phyloP scores from a whole-genome alignment of 2,329 filamentous ascomycete species.

The Aspergillus sp. region DNA sequence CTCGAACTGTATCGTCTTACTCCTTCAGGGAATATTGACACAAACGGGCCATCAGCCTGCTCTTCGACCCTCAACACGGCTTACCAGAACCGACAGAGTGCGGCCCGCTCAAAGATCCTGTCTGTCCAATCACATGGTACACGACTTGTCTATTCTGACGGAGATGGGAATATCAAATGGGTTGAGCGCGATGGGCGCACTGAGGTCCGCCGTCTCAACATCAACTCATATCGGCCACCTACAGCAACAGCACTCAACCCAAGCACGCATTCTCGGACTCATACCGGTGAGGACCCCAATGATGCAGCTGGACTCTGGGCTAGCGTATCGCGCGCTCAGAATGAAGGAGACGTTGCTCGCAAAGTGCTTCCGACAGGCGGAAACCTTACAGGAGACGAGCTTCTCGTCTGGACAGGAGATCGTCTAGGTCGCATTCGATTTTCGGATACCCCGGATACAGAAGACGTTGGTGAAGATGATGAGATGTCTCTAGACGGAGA shows the following conservation, averaged over 20 bases:
- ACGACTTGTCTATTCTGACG: constrained; percentile 80
- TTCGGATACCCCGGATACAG: constrained; percentile 48
- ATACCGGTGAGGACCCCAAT: constrained; percentile 29
- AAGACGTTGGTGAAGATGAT: constrained; percentile 44
- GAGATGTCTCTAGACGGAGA: constrained; percentile 35
- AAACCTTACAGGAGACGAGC: constrained; percentile 61
- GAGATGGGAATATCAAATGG: constrained; percentile 85
- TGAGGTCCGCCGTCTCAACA: constrained; percentile 60
- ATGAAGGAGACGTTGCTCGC: constrained; percentile 71
- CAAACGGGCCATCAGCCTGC: constrained; percentile 30
- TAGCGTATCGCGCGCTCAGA: constrained; percentile 58
- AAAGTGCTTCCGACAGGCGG: constrained; percentile 71
- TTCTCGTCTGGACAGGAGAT: constrained; percentile 88
- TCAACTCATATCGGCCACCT: constrained; percentile 50
- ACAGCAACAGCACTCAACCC: not conserved
- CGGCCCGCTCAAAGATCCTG: constrained; percentile 77
- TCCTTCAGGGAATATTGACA: constrained; percentile 32
- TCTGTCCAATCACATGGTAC: constrained; percentile 82
- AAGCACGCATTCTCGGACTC: not conserved
- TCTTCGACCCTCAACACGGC: constrained; percentile 35
- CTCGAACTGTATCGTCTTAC: constrained; percentile 74
- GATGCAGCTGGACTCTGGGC: constrained; percentile 62
- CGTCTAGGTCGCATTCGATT: constrained; percentile 75
- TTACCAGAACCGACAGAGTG: constrained; percentile 82
- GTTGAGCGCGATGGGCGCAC: constrained; percentile 78